Base-by-base conservation (phyloP, 169 alveolate genomes). In the Babesia bovis region DNA sequence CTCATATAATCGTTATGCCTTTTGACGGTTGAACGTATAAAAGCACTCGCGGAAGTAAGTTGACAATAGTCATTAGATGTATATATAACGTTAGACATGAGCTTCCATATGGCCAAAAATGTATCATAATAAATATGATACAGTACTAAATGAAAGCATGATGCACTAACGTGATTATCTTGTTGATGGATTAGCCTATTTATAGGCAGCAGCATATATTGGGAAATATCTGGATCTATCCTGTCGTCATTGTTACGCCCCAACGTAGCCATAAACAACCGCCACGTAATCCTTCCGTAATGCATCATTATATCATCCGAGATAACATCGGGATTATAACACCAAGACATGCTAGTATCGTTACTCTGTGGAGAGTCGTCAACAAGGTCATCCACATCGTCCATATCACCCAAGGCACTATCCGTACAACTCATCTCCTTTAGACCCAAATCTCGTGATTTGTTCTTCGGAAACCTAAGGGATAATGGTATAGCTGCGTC, bases 11-110 rank as follows among this genome's bases (percentile, higher is more conserved):
- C 72, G 19, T 13, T 10, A 2, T 65, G 42, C 41, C 41, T 9
- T 6, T 36, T 32, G 30, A 63, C 65, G 3, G 51, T 42, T 26
- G 33, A 42, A 32, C 25, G 32, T 21, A 77, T 15, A 45, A 77
- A 77, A 35, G 66, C 28, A 50, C 70, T 77, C 19, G 76, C 67
- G 4, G 76, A 42, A 17, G 35, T 77, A 10, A 63, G 59, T 25
- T 52, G 67, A 59, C 68, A 40, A 49, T 77, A 41, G 17, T 77
- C 85, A 32, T 67, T 77, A 41, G 42, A 33, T 19, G 61, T 55
- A 41, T 77, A 49, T 13, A 77, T 30, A 28, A 77, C 63, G 28
- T 77, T 40, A 15, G 71, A 41, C 60, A 67, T 66, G 26, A 47
- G 45, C 10, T 65, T 33, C 85, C 75, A 47, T n/a, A 67, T 51